Evolutionary conservation across 192 early-diverging fungal genomes (phyloP).

Genomic region (Coemansia sp.): DNA sequence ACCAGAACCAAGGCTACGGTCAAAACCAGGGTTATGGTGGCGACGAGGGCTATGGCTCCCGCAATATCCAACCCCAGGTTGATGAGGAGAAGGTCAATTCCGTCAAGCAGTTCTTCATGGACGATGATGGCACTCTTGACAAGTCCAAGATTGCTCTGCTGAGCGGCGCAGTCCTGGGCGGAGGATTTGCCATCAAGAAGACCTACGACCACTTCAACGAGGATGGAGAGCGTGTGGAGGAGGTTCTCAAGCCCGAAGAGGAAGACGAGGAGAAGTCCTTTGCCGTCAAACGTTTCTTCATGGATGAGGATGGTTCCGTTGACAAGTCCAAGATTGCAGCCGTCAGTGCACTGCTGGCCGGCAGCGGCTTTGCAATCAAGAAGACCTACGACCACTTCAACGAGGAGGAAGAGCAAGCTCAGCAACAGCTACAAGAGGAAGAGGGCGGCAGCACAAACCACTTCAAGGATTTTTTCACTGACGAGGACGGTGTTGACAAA

Average conservation of each 20-base stretch:
- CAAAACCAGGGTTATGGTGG: background rate
- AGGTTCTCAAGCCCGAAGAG: conserved; percentile 8
- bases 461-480: conserved; percentile 21
- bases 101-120: conserved; percentile 19
- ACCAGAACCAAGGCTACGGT: conserved; percentile 7
- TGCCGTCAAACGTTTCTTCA: conserved; percentile 20
- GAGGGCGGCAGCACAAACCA: conserved; percentile 10
- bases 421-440: conserved; percentile 7
- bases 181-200: conserved; percentile 21
- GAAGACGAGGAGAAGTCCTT: conserved; percentile 9
- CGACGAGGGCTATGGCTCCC: background rate
- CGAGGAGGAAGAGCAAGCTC: conserved; percentile 13
- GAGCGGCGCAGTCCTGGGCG: conserved; percentile 6
- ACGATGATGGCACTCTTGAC: conserved; percentile 18
- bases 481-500: conserved; percentile 38
- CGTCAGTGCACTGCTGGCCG: conserved; percentile 1
- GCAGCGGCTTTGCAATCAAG: conserved; percentile 16
- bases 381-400: conserved; percentile 19
- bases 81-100: conserved; percentile 7
- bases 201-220: conserved; percentile 8
- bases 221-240: conserved; percentile 8
- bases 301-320: conserved; percentile 15
- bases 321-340: conserved; percentile 27
- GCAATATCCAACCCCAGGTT: background rate
- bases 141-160: conserved; percentile 2